phyloP scores from a whole-genome alignment of 352 stramenopile genomes.

The Globisporangium solare region DNA sequence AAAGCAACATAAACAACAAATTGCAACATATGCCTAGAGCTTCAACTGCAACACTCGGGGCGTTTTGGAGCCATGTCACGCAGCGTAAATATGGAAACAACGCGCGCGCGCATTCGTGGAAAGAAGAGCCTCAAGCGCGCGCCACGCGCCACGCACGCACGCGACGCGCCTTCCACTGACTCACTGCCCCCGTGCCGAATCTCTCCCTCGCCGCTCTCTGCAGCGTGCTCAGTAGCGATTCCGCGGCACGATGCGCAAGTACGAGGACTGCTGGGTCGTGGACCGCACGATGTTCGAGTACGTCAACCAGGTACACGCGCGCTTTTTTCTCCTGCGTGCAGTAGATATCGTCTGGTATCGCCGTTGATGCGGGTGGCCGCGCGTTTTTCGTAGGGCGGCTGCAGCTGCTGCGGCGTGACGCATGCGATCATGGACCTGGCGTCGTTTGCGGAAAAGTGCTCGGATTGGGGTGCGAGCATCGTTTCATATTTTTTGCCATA shows the following conservation, averaged over 20 bases:
- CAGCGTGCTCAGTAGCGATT: slow-evolving; percentile 1
- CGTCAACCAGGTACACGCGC: slow-evolving; percentile 65
- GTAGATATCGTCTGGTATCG: too few relatives aligned
- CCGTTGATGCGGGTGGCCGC: not conserved
- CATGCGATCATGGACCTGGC: slow-evolving; percentile 85
- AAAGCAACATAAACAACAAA: too few relatives aligned
- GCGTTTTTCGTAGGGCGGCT: slow-evolving; percentile 68
- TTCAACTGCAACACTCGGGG: too few relatives aligned
- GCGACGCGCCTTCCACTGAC: too few relatives aligned
- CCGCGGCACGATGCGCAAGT: slow-evolving; percentile 43
- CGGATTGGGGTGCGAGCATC: slow-evolving; percentile 73
- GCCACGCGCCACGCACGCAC: too few relatives aligned
- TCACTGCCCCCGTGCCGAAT: too few relatives aligned
- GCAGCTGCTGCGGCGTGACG: slow-evolving; percentile 89
- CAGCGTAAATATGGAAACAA: too few relatives aligned
- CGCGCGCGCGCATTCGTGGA: too few relatives aligned
- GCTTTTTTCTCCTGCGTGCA: not conserved
- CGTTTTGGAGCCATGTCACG: too few relatives aligned
- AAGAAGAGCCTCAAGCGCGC: too few relatives aligned
- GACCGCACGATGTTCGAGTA: slow-evolving; percentile 95
- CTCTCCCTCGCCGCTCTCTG: too few relatives aligned
- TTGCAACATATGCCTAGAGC: too few relatives aligned
- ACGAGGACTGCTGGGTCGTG: slow-evolving; percentile 85
- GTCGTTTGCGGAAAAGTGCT: slow-evolving; percentile 85
- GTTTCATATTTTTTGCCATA: not conserved